Conservation (phyloP, 1,284 basidiomycete genomes). For the Marasmius tenuissimus region DNA sequence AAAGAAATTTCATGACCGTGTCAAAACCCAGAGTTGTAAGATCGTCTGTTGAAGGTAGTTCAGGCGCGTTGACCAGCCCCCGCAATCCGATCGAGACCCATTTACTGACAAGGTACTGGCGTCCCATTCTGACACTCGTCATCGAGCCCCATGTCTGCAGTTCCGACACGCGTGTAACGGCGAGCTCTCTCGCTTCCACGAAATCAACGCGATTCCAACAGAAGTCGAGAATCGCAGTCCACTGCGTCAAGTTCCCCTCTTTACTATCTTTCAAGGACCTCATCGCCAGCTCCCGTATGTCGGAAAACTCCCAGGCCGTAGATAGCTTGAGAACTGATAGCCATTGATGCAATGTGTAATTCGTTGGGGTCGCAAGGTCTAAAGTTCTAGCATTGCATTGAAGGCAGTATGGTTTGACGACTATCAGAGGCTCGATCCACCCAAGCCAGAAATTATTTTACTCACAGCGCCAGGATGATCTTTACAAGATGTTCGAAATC, state of each 20-base stretch:
- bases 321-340: neutral
- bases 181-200: neutral
- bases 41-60: neutral
- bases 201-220: neutral
- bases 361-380: neutral
- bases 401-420: neutral
- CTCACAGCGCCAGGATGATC: neutral
- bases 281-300: neutral
- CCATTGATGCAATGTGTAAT: neutral
- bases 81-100: neutral
- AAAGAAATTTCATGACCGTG: neutral
- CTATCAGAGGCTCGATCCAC: neutral
- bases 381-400: neutral
- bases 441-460: neutral
- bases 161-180: neutral
- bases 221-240: neutral
- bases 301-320: neutral
- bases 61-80: neutral
- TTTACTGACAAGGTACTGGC: neutral
- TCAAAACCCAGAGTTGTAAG: neutral
- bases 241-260: neutral
- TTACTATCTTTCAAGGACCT: neutral
- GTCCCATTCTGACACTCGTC: neutral
- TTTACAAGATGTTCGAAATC: neutral
- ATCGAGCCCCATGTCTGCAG: neutral